Evolutionary conservation across 305 asterid species (phyloP).

Genomic region (Fraxinus dipetala): DNA sequence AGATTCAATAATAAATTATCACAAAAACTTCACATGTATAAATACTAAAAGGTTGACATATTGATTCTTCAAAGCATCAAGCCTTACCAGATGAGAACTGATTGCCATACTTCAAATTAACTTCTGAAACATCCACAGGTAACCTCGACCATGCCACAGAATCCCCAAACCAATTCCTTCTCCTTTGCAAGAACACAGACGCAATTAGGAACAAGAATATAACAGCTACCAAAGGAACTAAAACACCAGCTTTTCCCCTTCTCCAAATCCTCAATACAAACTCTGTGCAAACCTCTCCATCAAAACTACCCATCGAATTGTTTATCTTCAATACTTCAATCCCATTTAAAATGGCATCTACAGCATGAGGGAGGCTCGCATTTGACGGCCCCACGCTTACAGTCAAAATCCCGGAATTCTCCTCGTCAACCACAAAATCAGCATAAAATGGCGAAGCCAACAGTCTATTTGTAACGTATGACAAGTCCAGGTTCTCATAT

Average conservation of each 20-base stretch:
- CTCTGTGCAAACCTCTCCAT: slow-evolving; percentile 57
- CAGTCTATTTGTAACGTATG: slow-evolving; percentile 39
- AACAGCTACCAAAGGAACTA: slow-evolving; percentile 51
- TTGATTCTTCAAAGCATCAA: slow-evolving; percentile 28
- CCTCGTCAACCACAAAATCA: slow-evolving; percentile 60
- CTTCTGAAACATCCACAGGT: slow-evolving; percentile 65
- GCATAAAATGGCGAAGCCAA: slow-evolving; percentile 91
- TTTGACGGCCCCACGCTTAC: slow-evolving; percentile 76
- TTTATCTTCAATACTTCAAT: slow-evolving; percentile 78
- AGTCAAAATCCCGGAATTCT: slow-evolving; percentile 36
- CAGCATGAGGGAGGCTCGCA: slow-evolving; percentile 52
- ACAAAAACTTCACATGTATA: not conserved
- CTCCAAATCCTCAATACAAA: slow-evolving; percentile 57
- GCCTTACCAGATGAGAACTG: slow-evolving; percentile 38
- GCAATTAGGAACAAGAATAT: slow-evolving; percentile 53
- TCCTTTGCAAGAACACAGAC: slow-evolving; percentile 49
- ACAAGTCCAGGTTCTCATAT: slow-evolving; percentile 65
- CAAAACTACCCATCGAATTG: slow-evolving; percentile 69
- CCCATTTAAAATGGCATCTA: slow-evolving; percentile 81
- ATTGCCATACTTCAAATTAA: slow-evolving; percentile 37
- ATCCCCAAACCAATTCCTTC: slow-evolving; percentile 31
- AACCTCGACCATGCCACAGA: slow-evolving; percentile 57
- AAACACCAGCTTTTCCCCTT: slow-evolving; percentile 33
- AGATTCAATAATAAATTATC: not conserved
- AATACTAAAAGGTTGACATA: not conserved